phyloP scores from a whole-genome alignment of 1,284 basidiomycete species.

The Mycena sp. region DNA sequence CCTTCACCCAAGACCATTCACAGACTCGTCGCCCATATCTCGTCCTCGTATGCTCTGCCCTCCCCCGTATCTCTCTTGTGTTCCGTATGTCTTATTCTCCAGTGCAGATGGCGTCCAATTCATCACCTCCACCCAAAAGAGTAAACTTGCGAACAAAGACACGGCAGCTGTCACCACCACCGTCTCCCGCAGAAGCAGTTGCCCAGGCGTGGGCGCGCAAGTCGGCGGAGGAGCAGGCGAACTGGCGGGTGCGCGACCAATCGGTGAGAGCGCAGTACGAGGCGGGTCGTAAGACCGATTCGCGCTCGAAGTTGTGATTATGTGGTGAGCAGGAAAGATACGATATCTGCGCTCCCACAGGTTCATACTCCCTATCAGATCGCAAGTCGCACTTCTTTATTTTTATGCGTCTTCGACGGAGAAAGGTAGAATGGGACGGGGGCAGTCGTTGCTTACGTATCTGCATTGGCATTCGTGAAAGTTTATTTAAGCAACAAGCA shows the following conservation, averaged over 20 bases:
- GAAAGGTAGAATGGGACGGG: not conserved
- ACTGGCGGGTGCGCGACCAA: slow-evolving; percentile 65
- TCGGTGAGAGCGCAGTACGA: slow-evolving; percentile 48
- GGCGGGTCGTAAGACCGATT: slow-evolving; percentile 42
- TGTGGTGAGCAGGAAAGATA: slow-evolving; percentile 11
- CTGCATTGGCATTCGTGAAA: not conserved
- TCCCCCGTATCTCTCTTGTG: not conserved
- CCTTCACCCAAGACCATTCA: slow-evolving; percentile 12
- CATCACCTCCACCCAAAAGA: slow-evolving; percentile 52
- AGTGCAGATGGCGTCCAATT: slow-evolving; percentile 52
- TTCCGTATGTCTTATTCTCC: slow-evolving; percentile 28
- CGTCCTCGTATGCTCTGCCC: not conserved
- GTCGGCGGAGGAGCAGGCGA: slow-evolving; percentile 62
- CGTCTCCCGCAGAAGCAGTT: slow-evolving; percentile 68
- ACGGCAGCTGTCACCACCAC: slow-evolving; percentile 38
- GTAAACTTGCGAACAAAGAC: slow-evolving; percentile 35
- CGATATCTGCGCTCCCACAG: slow-evolving; percentile 7
- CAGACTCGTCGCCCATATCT: not conserved
- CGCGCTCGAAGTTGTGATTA: slow-evolving; percentile 57
- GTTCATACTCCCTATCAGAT: slow-evolving; percentile 24
- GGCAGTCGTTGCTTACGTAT: not conserved
- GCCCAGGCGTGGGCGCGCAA: slow-evolving; percentile 73
- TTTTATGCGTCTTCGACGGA: slow-evolving; percentile 9
- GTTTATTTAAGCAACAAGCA: not conserved
- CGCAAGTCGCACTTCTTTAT: slow-evolving; percentile 24